A percentile compares a stretch with the other conserved stretches of the same genome.
phyloP scores from a whole-genome alignment of 2,329 filamentous ascomycete species.

The Trichophyton rubrum region DNA sequence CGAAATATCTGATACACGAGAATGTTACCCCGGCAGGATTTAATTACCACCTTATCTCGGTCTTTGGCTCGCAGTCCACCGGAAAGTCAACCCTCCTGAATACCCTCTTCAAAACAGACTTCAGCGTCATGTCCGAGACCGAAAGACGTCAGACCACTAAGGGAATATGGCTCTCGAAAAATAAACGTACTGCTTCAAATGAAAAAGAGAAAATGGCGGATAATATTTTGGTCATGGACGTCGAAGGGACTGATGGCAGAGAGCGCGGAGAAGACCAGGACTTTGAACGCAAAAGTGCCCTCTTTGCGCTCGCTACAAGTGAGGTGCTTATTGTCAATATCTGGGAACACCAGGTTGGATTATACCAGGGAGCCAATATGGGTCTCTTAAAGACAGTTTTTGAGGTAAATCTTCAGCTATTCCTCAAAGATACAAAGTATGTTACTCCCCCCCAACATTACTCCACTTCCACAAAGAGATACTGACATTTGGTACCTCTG shows the following conservation, averaged over 20 bases:
- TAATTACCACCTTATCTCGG: constrained; percentile 98
- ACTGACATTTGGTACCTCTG: background rate
- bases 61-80: constrained; percentile 96
- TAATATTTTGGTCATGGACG: constrained; percentile 98
- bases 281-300: constrained; percentile 94
- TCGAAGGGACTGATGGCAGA: constrained; percentile 91
- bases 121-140: constrained; percentile 94
- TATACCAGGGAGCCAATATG: constrained; percentile 99
- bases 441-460: constrained; percentile 21
- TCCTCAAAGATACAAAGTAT: constrained; percentile 87
- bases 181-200: constrained; percentile 49
- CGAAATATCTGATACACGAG: constrained; percentile 67
- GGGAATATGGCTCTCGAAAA: constrained; percentile 99
- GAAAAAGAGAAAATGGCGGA: constrained; percentile 61
- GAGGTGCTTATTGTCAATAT: constrained; percentile 98
- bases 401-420: constrained; percentile 93
- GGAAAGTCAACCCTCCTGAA: constrained; percentile 97
- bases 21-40: constrained; percentile 80
- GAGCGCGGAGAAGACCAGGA: constrained; percentile 97
- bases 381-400: constrained; percentile 96
- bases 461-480: background rate
- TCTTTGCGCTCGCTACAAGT: constrained; percentile 93
- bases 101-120: constrained; percentile 86
- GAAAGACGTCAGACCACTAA: constrained; percentile 95
- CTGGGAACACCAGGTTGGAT: constrained; percentile 95